Conservation (phyloP, 116 monocot species). For the Cymodocea nodosa region DNA sequence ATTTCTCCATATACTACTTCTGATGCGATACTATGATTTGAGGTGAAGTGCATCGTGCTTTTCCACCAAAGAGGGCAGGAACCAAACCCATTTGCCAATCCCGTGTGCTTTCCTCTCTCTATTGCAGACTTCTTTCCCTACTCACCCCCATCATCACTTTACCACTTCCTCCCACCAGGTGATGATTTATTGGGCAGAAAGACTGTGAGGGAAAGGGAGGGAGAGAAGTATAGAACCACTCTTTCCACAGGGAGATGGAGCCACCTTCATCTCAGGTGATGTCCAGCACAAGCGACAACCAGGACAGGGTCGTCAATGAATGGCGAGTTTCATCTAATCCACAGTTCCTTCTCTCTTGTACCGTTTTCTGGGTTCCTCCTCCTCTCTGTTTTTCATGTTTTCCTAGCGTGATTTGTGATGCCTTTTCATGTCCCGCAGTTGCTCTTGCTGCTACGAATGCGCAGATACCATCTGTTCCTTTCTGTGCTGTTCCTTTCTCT, state of each 20-base stretch:
- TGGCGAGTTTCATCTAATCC: background rate
- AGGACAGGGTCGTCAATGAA: background rate
- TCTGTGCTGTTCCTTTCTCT: slow-evolving; percentile 1
- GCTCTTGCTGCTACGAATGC: slow-evolving; percentile 3
- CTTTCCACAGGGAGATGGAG: too few species aligned
- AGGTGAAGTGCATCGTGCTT: too few species aligned
- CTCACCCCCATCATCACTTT: too few species aligned
- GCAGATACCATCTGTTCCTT: background rate
- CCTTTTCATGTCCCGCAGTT: background rate
- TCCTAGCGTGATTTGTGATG: background rate
- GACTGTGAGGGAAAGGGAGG: background rate
- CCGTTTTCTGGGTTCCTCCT: background rate
- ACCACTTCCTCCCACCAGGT: too few species aligned
- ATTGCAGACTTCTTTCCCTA: too few species aligned
- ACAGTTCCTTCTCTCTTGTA: too few species aligned
- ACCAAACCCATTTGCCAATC: too few species aligned
- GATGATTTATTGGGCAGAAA: background rate
- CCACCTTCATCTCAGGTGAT: background rate
- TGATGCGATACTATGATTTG: too few species aligned
- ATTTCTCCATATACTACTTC: too few species aligned
- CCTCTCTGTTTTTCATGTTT: background rate
- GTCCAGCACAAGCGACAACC: background rate
- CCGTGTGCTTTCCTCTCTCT: too few species aligned
- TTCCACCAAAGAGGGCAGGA: too few species aligned
- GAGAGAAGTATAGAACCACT: background rate